Conservation (phyloP, 257 asterid genomes). For the Catharanthus roseus region DNA sequence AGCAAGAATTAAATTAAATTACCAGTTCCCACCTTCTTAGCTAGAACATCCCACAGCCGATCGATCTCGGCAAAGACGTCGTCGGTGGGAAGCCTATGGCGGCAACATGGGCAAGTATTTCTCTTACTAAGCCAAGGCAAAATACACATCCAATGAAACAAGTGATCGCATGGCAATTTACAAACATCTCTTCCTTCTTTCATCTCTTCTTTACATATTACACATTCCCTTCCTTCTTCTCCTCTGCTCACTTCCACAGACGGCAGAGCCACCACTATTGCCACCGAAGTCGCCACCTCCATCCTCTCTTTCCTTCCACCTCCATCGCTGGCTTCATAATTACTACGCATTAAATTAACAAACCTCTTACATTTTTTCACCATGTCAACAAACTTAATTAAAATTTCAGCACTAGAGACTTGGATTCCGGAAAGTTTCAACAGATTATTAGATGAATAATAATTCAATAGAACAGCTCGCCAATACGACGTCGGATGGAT, state of each 20-base stretch:
- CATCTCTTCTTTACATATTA: constrained; percentile 77
- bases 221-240: constrained; percentile 58
- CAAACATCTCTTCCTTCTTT: constrained; percentile 74
- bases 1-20: no score
- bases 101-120: constrained; percentile 87
- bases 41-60: constrained; percentile 60
- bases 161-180: constrained; percentile 74
- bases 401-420: constrained; percentile 33
- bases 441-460: constrained; percentile 31
- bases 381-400: constrained; percentile 49
- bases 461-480: constrained; percentile 40
- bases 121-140: constrained; percentile 69
- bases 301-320: constrained; percentile 27
- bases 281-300: constrained; percentile 50
- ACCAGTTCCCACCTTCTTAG: constrained; percentile 25
- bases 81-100: constrained; percentile 68
- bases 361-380: constrained; percentile 53
- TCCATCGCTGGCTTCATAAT: no score
- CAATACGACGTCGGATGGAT: constrained; percentile 39
- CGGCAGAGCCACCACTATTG: constrained; percentile 62
- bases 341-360: constrained; percentile 35
- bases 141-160: constrained; percentile 79
- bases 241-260: constrained; percentile 43
- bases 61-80: constrained; percentile 67
- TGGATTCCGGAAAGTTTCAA: constrained; percentile 37